Conservation (phyloP, 2,329 filamentous ascomycete genomes). For the Camillea tinctor region DNA sequence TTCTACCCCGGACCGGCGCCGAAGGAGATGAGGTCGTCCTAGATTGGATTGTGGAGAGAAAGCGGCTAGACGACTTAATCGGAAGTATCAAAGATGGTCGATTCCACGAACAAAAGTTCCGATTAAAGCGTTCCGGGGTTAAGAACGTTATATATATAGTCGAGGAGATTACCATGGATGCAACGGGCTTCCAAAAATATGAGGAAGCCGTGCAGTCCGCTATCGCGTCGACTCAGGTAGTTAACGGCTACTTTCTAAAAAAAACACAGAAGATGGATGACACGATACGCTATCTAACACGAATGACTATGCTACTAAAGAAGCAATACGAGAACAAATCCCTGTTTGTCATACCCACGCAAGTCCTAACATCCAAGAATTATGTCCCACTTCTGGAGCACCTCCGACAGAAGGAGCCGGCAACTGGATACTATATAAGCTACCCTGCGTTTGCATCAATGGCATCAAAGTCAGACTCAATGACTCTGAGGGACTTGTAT, state of each 20-base stretch:
- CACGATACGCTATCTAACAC: constrained; percentile 70
- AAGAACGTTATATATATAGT: constrained; percentile 76
- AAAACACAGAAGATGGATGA: constrained; percentile 74
- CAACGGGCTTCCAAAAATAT: constrained; percentile 53
- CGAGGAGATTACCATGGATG: constrained; percentile 66
- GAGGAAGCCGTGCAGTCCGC: constrained; percentile 69
- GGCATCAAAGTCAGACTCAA: constrained; percentile 71
- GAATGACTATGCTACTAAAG: constrained; percentile 69
- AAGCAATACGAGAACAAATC: constrained; percentile 59
- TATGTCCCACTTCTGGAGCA: constrained; percentile 64
- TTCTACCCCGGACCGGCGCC: constrained; percentile 55
- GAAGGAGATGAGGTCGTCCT: constrained; percentile 71
- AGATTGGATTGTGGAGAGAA: constrained; percentile 79
- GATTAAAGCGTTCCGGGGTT: constrained; percentile 69
- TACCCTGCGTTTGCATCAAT: constrained; percentile 71
- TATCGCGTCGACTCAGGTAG: constrained; percentile 74
- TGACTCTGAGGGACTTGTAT: constrained; percentile 72
- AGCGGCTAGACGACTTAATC: constrained; percentile 77
- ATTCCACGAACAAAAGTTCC: constrained; percentile 83
- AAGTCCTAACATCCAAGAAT: constrained; percentile 60
- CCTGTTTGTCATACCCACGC: constrained; percentile 65
- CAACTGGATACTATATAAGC: constrained; percentile 58
- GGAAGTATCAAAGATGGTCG: constrained; percentile 78
- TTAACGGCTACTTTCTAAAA: constrained; percentile 78
- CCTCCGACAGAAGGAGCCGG: constrained; percentile 52